A percentile compares a stretch with the other conserved stretches of the same genome.
Conservation (phyloP, 441 rosid genomes). For the Rhodomyrtus psidioides region DNA sequence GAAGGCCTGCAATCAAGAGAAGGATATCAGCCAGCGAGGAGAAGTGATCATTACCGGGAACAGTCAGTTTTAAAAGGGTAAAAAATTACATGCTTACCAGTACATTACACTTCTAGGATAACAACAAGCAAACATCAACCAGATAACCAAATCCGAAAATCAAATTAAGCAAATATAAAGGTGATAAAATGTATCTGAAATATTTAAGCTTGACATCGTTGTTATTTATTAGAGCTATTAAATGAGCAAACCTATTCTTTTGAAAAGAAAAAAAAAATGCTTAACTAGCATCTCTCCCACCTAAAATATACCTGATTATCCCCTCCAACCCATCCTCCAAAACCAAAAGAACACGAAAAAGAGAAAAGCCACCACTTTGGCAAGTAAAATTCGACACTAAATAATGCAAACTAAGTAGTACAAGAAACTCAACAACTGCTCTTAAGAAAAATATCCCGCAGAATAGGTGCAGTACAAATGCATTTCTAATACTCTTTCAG, state of each 20-base stretch:
- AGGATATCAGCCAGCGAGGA: background rate
- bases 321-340: background rate
- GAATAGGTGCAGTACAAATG: background rate
- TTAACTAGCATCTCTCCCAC: background rate
- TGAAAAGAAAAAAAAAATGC: background rate
- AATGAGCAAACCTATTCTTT: background rate
- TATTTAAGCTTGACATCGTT: background rate
- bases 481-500: background rate
- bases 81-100: background rate
- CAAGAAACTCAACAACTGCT: background rate
- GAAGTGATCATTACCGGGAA: background rate
- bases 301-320: background rate
- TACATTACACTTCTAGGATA: background rate
- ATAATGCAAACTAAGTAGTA: background rate
- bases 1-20: slow-evolving; percentile 55
- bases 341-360: background rate
- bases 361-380: background rate
- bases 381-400: background rate
- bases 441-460: background rate
- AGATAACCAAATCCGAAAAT: background rate
- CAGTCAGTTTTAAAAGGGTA: background rate
- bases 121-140: background rate
- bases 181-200: background rate
- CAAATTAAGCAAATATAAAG: background rate
- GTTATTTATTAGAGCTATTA: background rate